phyloP scores from a whole-genome alignment of 2,329 filamentous ascomycete species.

The Diplodia mutila region DNA sequence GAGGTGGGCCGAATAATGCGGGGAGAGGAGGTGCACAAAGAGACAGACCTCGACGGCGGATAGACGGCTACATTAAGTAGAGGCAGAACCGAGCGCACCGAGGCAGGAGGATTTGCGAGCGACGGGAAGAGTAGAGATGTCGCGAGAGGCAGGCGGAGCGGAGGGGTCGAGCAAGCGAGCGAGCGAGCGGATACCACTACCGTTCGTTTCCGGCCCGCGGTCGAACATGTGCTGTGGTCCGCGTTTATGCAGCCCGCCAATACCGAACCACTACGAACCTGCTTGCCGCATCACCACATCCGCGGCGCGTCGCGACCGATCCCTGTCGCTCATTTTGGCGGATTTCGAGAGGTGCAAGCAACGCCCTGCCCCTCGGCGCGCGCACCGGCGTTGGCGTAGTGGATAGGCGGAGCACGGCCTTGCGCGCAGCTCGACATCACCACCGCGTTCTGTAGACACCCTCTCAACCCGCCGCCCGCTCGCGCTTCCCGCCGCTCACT shows the following conservation, averaged over 20 bases:
- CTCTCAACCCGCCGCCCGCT: neutral
- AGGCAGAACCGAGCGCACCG: slow-evolving; percentile 1
- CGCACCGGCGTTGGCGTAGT: neutral
- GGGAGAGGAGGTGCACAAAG: slow-evolving; percentile 22
- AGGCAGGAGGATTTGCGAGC: neutral
- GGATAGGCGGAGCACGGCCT: slow-evolving; percentile 1
- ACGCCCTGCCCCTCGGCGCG: neutral
- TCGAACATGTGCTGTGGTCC: no score
- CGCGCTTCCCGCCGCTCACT: neutral
- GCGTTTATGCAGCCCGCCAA: no score
- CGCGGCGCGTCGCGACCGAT: neutral
- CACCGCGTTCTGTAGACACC: neutral
- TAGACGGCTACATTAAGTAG: slow-evolving; percentile 18
- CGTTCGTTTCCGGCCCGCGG: neutral
- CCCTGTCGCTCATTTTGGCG: neutral
- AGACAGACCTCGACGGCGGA: slow-evolving; percentile 2
- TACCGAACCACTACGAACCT: no score
- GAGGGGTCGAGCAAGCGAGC: neutral
- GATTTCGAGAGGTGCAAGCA: neutral
- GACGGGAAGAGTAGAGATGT: slow-evolving; percentile 8
- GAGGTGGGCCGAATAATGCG: slow-evolving; percentile 10
- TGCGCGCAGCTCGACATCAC: slow-evolving; percentile 16
- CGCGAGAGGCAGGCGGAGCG: neutral
- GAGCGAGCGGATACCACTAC: neutral
- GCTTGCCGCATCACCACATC: neutral